Evolutionary conservation across 73 alveolate genomes (phyloP), one percentile per base, ranked within the genome.

Genomic region (Uronychia binucleata): DNA sequence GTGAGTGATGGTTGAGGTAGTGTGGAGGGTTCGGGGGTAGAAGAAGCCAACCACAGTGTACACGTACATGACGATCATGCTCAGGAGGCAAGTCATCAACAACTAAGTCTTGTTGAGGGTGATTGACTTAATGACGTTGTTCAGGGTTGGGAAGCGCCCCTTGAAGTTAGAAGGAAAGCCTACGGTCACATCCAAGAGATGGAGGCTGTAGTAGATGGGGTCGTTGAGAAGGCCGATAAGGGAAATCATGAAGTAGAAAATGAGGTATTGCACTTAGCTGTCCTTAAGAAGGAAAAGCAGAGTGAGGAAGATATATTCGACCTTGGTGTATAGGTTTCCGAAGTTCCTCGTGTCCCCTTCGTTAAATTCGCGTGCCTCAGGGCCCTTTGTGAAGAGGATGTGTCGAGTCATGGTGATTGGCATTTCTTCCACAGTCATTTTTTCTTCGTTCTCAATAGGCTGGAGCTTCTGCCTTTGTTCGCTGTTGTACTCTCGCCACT

Each of bases 301-400:
- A 32, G 84, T 82, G 67, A 88, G 34, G 28, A 88, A 29, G 27
- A 79, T 74, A 74, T 67, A 92, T 33, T 83, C 82, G 75, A 87
- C 34, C n/a, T 85, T 32, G n/a, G 86, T 89, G 46, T 34, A 78
- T 27, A 80, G 80, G 80, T 88, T 84, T 31, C 92, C 96, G 79
- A 83, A 87, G 26, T 77, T 35, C 33, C 59, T 46, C 77, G n/a
- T 34, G 25, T 59, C 81, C 35, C 80, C 93, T 31, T 86, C 58
- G 74, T 84, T 81, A 79, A 86, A 91, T 59, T 87, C 90, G 26
- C 67, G 57, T 27, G 93, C 93, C 34, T 87, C 88, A 28, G 93
- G 93, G 8, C 93, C 93, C 59, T 87, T 87, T 0, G 83, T 82
- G 33, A 87, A 25, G 1, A 87, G 77, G 27, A 87, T 78, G 1